phyloP scores from a whole-genome alignment of 495 filamentous ascomycete genomes.

The Astrothelium subdiscretum region DNA sequence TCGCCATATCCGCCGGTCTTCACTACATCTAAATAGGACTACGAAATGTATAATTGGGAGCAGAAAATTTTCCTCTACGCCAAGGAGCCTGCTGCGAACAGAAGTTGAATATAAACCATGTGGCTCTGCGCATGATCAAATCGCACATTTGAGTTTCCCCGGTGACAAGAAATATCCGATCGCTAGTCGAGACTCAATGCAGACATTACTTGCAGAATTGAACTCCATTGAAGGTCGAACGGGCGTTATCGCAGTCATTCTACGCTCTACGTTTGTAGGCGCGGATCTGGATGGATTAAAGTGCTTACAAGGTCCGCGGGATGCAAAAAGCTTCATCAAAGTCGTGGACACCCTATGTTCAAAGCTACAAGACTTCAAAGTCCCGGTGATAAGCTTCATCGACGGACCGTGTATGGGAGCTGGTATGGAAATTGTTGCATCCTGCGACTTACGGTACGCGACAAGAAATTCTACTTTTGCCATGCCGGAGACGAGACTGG shows the following conservation, averaged over 20 bases:
- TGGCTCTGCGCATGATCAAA: not conserved
- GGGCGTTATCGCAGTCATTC: not conserved
- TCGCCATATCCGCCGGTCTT: not conserved
- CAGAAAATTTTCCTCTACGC: not conserved
- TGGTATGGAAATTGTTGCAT: slow-evolving; percentile 16
- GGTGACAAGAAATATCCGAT: not conserved
- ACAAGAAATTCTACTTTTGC: slow-evolving; percentile 11
- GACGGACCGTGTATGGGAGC: slow-evolving; percentile 16
- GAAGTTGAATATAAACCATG: not conserved
- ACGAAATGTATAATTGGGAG: not conserved
- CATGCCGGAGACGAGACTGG: slow-evolving; percentile 17
- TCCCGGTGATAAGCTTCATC: slow-evolving; percentile 15
- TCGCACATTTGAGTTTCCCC: not conserved
- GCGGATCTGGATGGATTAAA: not conserved
- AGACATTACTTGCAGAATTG: not conserved
- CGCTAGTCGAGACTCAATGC: not conserved
- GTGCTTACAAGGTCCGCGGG: not conserved
- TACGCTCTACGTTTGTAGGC: not conserved
- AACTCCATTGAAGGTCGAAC: not conserved
- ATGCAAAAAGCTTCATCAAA: slow-evolving; percentile 13
- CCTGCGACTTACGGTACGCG: slow-evolving; percentile 15
- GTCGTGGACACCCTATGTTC: slow-evolving; percentile 10
- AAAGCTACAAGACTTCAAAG: slow-evolving; percentile 14
- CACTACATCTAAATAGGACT: not conserved
- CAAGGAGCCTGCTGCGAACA: not conserved